phyloP scores from a whole-genome alignment of 352 stramenopile species.

The Pythium dissimile region DNA sequence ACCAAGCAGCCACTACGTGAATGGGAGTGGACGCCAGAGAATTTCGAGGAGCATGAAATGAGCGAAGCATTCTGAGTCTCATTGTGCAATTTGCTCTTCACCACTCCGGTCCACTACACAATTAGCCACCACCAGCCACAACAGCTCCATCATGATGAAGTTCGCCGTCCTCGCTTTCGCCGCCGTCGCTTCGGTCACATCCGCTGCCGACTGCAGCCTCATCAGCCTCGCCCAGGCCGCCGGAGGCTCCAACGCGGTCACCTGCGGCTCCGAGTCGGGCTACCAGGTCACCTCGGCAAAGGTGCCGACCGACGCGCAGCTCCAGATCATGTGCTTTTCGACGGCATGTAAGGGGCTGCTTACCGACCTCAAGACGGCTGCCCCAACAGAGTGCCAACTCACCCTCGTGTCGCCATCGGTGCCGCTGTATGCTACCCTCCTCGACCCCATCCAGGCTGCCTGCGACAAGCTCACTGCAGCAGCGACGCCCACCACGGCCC shows the following conservation, averaged over 20 bases:
- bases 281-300: not conserved
- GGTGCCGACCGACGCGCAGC: not conserved
- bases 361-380: not conserved
- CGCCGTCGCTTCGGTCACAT: not conserved
- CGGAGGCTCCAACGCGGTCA: not conserved
- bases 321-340: not conserved
- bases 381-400: not conserved
- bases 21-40: too few species aligned
- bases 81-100: constrained; percentile 13
- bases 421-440: not conserved
- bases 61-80: not conserved
- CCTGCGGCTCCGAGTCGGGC: not conserved
- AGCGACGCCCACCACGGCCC: not conserved
- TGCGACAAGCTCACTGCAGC: not conserved
- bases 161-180: not conserved
- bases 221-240: not conserved
- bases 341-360: constrained; percentile 1
- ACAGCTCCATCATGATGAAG: constrained; percentile 2
- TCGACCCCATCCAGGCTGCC: not conserved
- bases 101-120: constrained; percentile 1
- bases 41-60: not conserved
- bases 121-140: not conserved
- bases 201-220: not conserved
- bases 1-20: too few species aligned
- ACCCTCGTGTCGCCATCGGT: not conserved